Evolutionary conservation across 495 filamentous ascomycete genomes (phyloP), one percentile per base, ranked within the genome.

Genomic region (Aspergillus funiculosus): DNA sequence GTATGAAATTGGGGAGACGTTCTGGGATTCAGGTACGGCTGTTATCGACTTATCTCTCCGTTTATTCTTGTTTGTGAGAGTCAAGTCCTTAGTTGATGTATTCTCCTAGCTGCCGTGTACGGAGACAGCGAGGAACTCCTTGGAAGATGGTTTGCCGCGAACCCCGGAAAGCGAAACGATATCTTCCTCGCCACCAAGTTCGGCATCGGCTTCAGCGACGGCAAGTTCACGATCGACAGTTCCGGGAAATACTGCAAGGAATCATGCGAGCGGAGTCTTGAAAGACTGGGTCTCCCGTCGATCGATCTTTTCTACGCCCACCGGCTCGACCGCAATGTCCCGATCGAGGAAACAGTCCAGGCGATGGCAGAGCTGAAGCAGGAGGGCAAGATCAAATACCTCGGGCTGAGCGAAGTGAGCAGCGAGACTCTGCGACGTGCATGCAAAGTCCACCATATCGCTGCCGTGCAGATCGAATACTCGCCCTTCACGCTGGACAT

Each of bases 271-370:
- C 36, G 41, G 20, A 32, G 25, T 9, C 13, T 48, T 11, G 3
- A 19, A 9, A 13, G 36, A 0, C 37, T 48, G 1, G 45, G 45
- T 3, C 20, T 40, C 20, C 5, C 19, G 18, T 26, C n/a, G 6
- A 51, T 51, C 14, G 48, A 51, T n/a, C 40, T 51, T 2, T 51
- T 28, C 28, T 48, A 48, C 29, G 37, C 37, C 6, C 45, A 48
- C 13, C 36, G 45, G 7, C 35, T 41, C 4, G 22, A 48, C 14
- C 36, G 26, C 4, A 26, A 48, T 0, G 41, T 37, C 2, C 45
- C 45, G 1, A 22, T 48, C 9, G 45, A 48, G 21, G 37, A 40
- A 14, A 48, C 45, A 6, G 29, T 48, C 13, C 37, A 35, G 22
- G 37, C 36, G 1, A 30, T 48, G 26, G 45, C n/a, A 0, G 36